These are phyloP conservation scores for Lagenidium sp. DNA, from an alignment of 352 stramenopile genomes.

Conservation along the genomic window DNA sequence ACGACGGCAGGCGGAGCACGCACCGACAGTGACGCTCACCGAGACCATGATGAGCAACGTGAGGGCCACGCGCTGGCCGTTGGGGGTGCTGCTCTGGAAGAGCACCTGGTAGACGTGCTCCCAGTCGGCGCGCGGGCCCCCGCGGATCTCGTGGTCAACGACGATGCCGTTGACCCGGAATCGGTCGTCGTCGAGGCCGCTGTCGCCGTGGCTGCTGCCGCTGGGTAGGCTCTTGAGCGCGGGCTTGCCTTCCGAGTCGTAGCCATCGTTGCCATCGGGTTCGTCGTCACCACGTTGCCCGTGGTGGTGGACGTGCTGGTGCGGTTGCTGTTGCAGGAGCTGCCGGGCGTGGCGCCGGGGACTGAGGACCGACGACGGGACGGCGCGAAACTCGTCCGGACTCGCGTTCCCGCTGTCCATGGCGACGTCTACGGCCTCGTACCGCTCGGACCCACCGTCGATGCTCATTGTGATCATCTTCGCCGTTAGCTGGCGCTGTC, in stretches of 20 bases:
- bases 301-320: not conserved
- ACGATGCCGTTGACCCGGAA: slow-evolving; percentile 74
- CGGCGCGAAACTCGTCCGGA: slow-evolving; percentile 17
- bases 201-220: slow-evolving; percentile 10
- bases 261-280: slow-evolving; percentile 15
- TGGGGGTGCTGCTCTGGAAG: slow-evolving; percentile 62
- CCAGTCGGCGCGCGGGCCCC: slow-evolving; percentile 53
- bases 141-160: slow-evolving; percentile 58
- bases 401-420: too few relatives aligned
- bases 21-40: slow-evolving; percentile 51
- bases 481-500: slow-evolving; percentile 4
- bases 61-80: slow-evolving; percentile 54
- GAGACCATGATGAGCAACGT: slow-evolving; percentile 62
- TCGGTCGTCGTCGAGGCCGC: slow-evolving; percentile 34
- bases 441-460: slow-evolving; percentile 27
- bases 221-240: slow-evolving; percentile 14
- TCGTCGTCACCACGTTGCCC: slow-evolving; percentile 10
- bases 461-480: slow-evolving; percentile 41
- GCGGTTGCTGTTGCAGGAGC: not conserved
- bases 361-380: slow-evolving; percentile 17
- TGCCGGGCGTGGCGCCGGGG: slow-evolving; percentile 21
- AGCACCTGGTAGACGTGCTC: slow-evolving; percentile 63
- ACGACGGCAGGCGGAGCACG: not conserved
- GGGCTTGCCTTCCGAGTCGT: slow-evolving; percentile 27
- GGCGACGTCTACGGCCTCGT: slow-evolving; percentile 43